A percentile compares a stretch with the other conserved stretches of the same genome.
Conservation (phyloP, 768 basidiomycete genomes). For the Trametes maxima region DNA sequence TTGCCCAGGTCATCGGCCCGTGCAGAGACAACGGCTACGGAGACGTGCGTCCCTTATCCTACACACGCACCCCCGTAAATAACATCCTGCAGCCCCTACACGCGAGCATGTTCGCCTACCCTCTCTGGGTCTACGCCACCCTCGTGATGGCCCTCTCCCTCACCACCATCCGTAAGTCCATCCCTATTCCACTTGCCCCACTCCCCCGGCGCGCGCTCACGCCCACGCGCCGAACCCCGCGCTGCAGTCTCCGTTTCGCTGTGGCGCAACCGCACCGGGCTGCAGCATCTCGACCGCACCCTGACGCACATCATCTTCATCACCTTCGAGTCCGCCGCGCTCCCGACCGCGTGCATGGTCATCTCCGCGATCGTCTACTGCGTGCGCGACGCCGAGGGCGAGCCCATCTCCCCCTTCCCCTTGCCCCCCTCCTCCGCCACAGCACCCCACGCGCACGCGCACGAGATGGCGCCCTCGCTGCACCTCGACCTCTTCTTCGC, state of each 20-base stretch:
- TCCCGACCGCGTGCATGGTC: conserved; percentile 39
- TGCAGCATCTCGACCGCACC: conserved; percentile 40
- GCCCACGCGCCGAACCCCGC: neutral
- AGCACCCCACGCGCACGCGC: neutral
- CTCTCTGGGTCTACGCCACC: conserved; percentile 20
- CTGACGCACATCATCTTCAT: conserved; percentile 43
- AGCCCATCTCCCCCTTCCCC: neutral
- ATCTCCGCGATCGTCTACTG: conserved; percentile 34
- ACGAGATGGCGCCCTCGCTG: neutral
- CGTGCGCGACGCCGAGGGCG: conserved; percentile 8
- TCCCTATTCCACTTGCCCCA: neutral
- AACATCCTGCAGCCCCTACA: conserved; percentile 16
- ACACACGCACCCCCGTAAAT: too few species aligned
- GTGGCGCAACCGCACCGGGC: conserved; percentile 42
- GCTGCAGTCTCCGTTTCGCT: conserved; percentile 44
- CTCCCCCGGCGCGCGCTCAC: neutral
- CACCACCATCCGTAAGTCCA: conserved; percentile 40
- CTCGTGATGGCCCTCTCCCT: conserved; percentile 45
- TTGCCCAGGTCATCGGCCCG: conserved; percentile 9
- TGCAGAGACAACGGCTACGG: neutral
- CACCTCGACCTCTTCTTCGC: conserved; percentile 45
- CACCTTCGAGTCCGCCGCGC: conserved; percentile 41
- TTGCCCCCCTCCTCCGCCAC: neutral
- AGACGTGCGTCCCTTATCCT: conserved; percentile 5
- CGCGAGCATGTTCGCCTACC: conserved; percentile 24